Base-by-base conservation (phyloP, 2,329 filamentous ascomycete species). In the Colletotrichum cordylinicola region DNA sequence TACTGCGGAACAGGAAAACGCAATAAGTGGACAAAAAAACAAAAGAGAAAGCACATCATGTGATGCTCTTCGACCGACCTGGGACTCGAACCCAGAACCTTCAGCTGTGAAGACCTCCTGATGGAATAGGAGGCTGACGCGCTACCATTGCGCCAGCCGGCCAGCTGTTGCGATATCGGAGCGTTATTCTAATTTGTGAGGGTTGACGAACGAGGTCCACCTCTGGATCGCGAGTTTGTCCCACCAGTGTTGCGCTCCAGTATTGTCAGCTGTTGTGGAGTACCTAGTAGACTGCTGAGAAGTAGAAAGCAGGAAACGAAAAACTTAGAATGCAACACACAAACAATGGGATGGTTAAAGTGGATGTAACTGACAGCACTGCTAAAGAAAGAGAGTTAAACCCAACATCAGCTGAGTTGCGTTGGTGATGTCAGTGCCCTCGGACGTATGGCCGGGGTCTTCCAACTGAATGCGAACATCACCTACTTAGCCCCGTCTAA, bases 11-110 rank as follows among this genome's bases (percentile, higher is more conserved):
- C 12, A 37, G 5, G 10, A 37, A 64, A 18, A 27, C 3, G 16
- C 4, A 33, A 21, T 0, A n/a, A 48, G 12, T 33, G 10, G 9
- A 35, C 8, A 33, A 33, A 37, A 37, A 39, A 48, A 21, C 55
- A 61, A 70, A 70, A 35, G 15, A 29, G 16, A 37, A 8, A 13
- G 1, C 16, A 8, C 18, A 29, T 21, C 24, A 10, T 0, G 8
- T 35, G 8, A 15, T 3, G 9, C 31, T 37, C 31, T 29, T 16
- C 67, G 73, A 73, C 73, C 73, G 33, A 75, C 70, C 62, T 73
- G 73, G 73, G 73, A 75, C 73, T 75, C 73, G 73, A 75, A 75
- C 73, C 73, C 73, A 75, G 62, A 75, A 75, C 70, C 73, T 75
- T 75, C 73, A 71, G 73, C 71, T 75, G 29, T 15, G 24, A 13